Evolutionary conservation across 441 rosid species (phyloP).

Genomic region (Isatis lusitanica): DNA sequence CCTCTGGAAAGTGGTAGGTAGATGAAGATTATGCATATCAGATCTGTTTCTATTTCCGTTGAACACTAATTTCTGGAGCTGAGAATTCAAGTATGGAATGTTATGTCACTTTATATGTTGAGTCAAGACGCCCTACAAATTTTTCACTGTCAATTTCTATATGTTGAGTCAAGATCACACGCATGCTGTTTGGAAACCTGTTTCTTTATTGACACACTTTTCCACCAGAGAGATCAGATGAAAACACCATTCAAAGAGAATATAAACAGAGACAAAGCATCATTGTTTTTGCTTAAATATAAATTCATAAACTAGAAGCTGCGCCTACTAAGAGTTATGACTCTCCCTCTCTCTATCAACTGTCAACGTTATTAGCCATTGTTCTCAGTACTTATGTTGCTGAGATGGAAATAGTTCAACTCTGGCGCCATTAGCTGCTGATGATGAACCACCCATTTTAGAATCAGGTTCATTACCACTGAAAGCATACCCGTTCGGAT

Average conservation of each 20-base stretch:
- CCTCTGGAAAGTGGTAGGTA: conserved; percentile 32
- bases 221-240: conserved; percentile 5
- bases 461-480: conserved; percentile 19
- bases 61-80: conserved; percentile 15
- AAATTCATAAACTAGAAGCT: conserved; percentile 17
- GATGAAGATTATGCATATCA: conserved; percentile 5
- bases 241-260: conserved; percentile 17
- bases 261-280: conserved; percentile 20
- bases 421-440: conserved; percentile 25
- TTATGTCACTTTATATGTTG: conserved; percentile 4
- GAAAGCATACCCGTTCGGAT: conserved; percentile 48
- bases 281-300: conserved; percentile 14
- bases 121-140: background rate
- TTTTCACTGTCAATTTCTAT: background rate
- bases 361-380: conserved; percentile 26
- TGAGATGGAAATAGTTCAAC: conserved; percentile 33
- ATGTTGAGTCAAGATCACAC: background rate
- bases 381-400: conserved; percentile 33
- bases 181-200: conserved; percentile 13
- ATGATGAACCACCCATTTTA: conserved; percentile 35
- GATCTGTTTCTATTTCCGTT: conserved; percentile 18
- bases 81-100: conserved; percentile 17
- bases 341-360: conserved; percentile 15
- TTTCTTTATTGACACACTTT: conserved; percentile 23
- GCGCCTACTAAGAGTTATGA: conserved; percentile 23